Evolutionary conservation across 176 grass and related monocot species (phyloP).

Genomic region (Eragrostis nindensis): DNA sequence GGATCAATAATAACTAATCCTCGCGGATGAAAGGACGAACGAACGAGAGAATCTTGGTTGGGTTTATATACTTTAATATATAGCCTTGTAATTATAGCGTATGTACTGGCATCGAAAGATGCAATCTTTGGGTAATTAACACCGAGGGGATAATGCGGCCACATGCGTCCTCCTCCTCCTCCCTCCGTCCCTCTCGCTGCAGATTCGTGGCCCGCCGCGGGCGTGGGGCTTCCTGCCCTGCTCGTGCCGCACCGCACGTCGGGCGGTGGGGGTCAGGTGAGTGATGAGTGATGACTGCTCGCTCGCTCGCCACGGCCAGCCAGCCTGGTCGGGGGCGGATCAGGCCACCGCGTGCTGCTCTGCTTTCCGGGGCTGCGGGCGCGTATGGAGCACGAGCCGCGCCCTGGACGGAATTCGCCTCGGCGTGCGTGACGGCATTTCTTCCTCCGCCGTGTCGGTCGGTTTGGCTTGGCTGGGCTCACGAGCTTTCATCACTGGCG

Average conservation of each 20-base stretch:
- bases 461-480: no score
- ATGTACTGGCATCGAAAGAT: constrained; percentile 27
- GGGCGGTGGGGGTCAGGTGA: not conserved
- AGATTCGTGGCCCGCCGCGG: constrained; percentile 38
- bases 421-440: not conserved
- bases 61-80: not conserved
- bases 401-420: not conserved
- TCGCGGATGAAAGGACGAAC: not conserved
- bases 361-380: not conserved
- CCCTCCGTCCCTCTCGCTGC: constrained; percentile 35
- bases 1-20: not conserved
- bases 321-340: constrained; percentile 16
- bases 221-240: not conserved
- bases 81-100: not conserved
- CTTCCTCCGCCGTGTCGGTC: constrained; percentile 6
- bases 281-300: no score
- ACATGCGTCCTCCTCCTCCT: not conserved
- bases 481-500: not conserved
- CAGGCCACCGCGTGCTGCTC: not conserved
- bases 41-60: constrained; percentile 32
- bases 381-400: not conserved
- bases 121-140: constrained; percentile 48
- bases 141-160: not conserved
- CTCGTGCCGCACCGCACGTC: not conserved
- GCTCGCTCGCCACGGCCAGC: constrained; percentile 31